phyloP scores from a whole-genome alignment of 2,329 filamentous ascomycete genomes.

The Sclerotinia trifoliorum region DNA sequence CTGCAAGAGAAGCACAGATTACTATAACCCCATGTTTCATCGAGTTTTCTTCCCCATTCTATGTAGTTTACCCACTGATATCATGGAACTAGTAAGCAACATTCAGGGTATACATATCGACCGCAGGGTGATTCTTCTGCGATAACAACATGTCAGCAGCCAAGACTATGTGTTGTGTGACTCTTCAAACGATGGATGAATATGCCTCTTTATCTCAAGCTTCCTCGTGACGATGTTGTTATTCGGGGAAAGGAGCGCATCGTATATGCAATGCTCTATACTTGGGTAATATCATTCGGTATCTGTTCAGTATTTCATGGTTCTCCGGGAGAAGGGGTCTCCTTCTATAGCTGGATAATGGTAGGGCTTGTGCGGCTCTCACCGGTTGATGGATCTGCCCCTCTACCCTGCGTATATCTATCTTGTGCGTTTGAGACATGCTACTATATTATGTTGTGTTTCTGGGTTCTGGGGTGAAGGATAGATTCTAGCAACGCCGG shows the following conservation, averaged over 20 bases:
- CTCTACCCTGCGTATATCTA: background rate
- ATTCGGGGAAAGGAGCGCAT: background rate
- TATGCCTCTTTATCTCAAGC: background rate
- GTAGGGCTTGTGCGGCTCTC: background rate
- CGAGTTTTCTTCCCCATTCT: background rate
- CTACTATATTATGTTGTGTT: background rate
- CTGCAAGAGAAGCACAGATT: background rate
- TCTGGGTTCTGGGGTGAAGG: background rate
- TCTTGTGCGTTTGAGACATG: background rate
- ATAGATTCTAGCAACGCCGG: no score
- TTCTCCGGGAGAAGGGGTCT: background rate
- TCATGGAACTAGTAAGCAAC: no score
- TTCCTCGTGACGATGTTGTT: background rate
- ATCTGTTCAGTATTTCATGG: background rate
- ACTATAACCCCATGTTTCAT: background rate
- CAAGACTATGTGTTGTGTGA: background rate
- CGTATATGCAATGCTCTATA: background rate
- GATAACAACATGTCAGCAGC: background rate
- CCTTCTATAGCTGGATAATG: background rate
- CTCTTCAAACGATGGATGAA: background rate
- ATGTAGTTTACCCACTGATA: background rate
- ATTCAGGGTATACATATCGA: no score
- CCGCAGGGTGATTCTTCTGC: no score
- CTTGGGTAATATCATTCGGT: background rate
- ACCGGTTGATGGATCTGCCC: no score